phyloP scores from a whole-genome alignment of 1,284 basidiomycete species.

The Golubevia pallescens region DNA sequence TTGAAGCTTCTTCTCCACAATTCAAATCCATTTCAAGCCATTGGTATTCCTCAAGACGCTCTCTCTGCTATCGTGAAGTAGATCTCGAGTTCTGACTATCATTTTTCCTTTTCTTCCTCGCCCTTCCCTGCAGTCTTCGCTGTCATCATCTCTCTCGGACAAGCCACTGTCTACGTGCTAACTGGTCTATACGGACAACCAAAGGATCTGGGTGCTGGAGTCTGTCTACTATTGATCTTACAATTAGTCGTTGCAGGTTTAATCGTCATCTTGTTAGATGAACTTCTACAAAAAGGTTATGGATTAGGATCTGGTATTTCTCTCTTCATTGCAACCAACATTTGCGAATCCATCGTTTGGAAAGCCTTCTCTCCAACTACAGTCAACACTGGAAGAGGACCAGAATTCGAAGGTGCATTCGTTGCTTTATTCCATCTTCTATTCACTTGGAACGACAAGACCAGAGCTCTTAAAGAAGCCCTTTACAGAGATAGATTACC shows the following conservation, averaged over 20 bases:
- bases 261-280: conserved; percentile 97
- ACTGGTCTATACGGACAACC: conserved; percentile 97
- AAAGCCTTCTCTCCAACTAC: conserved; percentile 99
- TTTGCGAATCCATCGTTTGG: conserved; percentile 99
- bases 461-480: conserved; percentile 92
- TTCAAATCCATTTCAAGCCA: neutral
- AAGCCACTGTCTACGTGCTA: conserved; percentile 95
- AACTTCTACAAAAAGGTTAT: conserved; percentile 98
- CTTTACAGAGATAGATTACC: conserved; percentile 97
- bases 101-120: conserved; percentile 10
- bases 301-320: conserved; percentile 98
- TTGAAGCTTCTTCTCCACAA: neutral
- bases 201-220: conserved; percentile 89
- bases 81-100: neutral
- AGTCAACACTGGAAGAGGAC: conserved; percentile 95
- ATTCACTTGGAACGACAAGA: conserved; percentile 99
- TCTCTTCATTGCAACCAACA: conserved; percentile 98
- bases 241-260: conserved; percentile 92
- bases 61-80: neutral
- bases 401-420: conserved; percentile 96
- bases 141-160: conserved; percentile 92
- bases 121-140: conserved; percentile 77
- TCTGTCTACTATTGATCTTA: conserved; percentile 91
- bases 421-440: conserved; percentile 96
- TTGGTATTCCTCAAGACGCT: neutral